phyloP scores from a whole-genome alignment of 2,329 filamentous ascomycete genomes.

The Metarhizium anisopliae region DNA sequence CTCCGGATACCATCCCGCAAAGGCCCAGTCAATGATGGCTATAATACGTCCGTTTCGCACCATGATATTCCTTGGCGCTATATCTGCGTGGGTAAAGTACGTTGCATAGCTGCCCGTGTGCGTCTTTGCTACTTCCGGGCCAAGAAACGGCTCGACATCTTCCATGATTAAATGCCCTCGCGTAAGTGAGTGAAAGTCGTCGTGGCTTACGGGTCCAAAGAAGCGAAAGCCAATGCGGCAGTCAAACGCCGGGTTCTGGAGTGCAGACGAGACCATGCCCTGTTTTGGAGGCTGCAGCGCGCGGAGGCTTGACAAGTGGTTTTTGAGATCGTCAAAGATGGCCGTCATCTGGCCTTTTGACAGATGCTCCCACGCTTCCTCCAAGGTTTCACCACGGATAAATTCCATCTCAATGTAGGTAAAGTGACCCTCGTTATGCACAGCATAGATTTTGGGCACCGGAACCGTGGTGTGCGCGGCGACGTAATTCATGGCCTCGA shows the following conservation, averaged over 20 bases:
- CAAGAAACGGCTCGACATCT: conserved; percentile 13
- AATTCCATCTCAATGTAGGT: conserved; percentile 21
- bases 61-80: neutral
- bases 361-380: conserved; percentile 12
- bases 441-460: conserved; percentile 16
- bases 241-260: conserved; percentile 15
- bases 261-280: conserved; percentile 15
- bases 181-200: conserved; percentile 16
- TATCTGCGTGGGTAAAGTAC: neutral
- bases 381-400: conserved; percentile 12
- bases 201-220: conserved; percentile 16
- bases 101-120: conserved; percentile 15
- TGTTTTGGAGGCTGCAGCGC: conserved; percentile 14
- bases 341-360: conserved; percentile 11
- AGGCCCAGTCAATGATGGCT: neutral
- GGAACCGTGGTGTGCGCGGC: conserved; percentile 18
- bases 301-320: conserved; percentile 14
- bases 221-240: conserved; percentile 15
- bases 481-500: conserved; percentile 22
- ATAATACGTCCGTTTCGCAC: neutral
- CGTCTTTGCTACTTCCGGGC: conserved; percentile 14
- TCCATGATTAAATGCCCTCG: conserved; percentile 14
- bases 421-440: conserved; percentile 10
- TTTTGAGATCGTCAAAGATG: conserved; percentile 15
- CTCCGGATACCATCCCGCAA: neutral